Percentiles rank a stretch among this genome's conserved stretches.
Evolutionary conservation across 306 rosid species (phyloP).

Genomic region (Prunus campanulata): DNA sequence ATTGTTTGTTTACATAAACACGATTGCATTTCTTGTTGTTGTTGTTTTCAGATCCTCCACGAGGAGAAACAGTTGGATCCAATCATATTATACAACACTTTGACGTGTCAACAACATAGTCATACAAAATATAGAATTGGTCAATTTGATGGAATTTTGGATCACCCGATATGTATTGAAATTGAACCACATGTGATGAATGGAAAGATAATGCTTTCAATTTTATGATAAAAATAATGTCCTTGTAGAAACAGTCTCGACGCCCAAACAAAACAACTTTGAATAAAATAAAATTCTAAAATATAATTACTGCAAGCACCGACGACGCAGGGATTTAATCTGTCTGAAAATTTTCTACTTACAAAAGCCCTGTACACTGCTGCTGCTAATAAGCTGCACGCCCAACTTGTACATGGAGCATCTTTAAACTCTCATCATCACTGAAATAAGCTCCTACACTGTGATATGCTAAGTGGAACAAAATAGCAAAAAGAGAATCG

Average conservation of each 20-base stretch:
- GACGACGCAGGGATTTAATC: not conserved
- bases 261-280: not conserved
- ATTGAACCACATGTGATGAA: not conserved
- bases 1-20: too few species aligned
- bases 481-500: not conserved
- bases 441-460: not conserved
- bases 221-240: too few species aligned
- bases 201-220: not conserved
- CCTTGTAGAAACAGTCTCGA: not conserved
- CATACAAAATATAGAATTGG: not conserved
- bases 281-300: not conserved
- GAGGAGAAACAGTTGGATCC: not conserved
- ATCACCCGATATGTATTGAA: not conserved
- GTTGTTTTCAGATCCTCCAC: too few species aligned
- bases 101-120: slow-evolving; percentile 6
- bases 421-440: too few species aligned
- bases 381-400: too few species aligned
- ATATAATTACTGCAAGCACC: not conserved
- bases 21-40: too few species aligned
- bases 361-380: not conserved
- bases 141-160: not conserved
- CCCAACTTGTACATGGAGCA: not conserved
- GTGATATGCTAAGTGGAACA: not conserved
- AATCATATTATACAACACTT: not conserved
- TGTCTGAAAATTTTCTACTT: not conserved